phyloP scores from a whole-genome alignment of 2,329 filamentous ascomycete species.

The Pseudocercospora fijiensis region DNA sequence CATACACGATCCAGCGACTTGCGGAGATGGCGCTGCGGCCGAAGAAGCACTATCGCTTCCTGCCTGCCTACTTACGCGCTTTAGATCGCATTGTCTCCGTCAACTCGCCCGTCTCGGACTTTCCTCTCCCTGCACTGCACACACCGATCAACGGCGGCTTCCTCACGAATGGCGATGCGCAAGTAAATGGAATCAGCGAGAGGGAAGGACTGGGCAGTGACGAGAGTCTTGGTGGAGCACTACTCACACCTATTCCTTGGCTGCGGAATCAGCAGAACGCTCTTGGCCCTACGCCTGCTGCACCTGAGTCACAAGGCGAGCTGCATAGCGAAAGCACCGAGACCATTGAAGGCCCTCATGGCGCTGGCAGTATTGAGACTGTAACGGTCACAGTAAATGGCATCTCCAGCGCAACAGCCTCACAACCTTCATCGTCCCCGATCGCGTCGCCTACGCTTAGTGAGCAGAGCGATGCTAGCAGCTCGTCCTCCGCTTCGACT shows the following conservation, averaged over 20 bases:
- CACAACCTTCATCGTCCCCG: constrained; percentile 28
- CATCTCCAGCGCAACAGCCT: constrained; percentile 33
- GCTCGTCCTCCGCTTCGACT: constrained; percentile 36
- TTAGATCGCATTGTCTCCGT: constrained; percentile 89
- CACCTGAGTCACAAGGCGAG: constrained; percentile 45
- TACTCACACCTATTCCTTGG: constrained; percentile 95
- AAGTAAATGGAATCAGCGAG: constrained; percentile 63
- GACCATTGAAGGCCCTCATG: constrained; percentile 78
- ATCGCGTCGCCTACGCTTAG: constrained; percentile 33
- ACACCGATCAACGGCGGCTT: constrained; percentile 47
- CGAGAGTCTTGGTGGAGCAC: constrained; percentile 82
- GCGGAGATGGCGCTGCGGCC: constrained; percentile 81
- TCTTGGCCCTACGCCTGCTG: constrained; percentile 13
- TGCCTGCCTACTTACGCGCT: constrained; percentile 84
- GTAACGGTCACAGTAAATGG: constrained; percentile 75
- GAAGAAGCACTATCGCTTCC: constrained; percentile 72
- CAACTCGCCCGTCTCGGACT: constrained; percentile 75
- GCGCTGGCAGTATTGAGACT: constrained; percentile 75
- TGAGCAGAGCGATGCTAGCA: constrained; percentile 39
- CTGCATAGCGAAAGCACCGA: constrained; percentile 72
- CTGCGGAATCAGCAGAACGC: constrained; percentile 45
- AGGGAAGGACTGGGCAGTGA: constrained; percentile 67
- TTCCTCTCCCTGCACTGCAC: constrained; percentile 69
- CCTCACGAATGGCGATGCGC: constrained; percentile 52
- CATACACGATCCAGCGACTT: constrained; percentile 89